Evolutionary conservation across 2,329 filamentous ascomycete genomes (phyloP), one percentile per base, ranked within the genome.

Genomic region (Aspergillus oerlinghausenensis): DNA sequence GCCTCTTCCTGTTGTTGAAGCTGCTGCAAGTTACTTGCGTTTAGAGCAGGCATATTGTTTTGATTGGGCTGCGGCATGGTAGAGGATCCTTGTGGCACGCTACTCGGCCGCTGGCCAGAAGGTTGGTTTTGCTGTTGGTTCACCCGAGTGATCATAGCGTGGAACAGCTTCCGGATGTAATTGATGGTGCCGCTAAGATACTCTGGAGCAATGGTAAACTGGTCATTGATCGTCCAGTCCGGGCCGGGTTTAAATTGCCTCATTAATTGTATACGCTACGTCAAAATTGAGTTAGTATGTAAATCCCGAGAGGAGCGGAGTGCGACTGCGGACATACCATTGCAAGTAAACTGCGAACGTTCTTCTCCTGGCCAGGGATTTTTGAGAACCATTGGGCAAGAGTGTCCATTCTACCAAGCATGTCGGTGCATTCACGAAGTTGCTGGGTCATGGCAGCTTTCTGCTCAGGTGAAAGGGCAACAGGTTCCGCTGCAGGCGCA

Each of bases 11-110:
- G 77, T 57, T 80, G 69, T 59, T 78, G 75, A 56, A 75, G 68
- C 49, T 75, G 78, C 56, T 80, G 76, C 9, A 80, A 68, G 56
- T 79, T 80, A 42, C 73, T 73, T 63, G 78, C 73, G 69, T 77
- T 74, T 63, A 78, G 61, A 61, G 70, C 68, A 4, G 71, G 64
- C 51, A 70, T 73, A 55, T 58, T 67, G 40, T 62, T 57, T 57
- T 69, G 69, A 14, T 52, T 60, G 9, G 59, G 42, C 58, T 65
- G 66, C 47, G 64, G 63, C 49, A 52, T 55, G 29, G 64, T 51
- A 10, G 54, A 51, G 25, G 65, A 32, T 29, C 57, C 59, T 42
- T 67, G 67, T 19, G 66, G 53, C 7, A 55, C 60, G 47, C 63
- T 62, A 48, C 63, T 62, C 38, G 67, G 54, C n/a, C 67, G 67